Evolutionary conservation across 2,329 filamentous ascomycete genomes (phyloP), one percentile per base, ranked within the genome.

Genomic region (Penicillium occitanis): DNA sequence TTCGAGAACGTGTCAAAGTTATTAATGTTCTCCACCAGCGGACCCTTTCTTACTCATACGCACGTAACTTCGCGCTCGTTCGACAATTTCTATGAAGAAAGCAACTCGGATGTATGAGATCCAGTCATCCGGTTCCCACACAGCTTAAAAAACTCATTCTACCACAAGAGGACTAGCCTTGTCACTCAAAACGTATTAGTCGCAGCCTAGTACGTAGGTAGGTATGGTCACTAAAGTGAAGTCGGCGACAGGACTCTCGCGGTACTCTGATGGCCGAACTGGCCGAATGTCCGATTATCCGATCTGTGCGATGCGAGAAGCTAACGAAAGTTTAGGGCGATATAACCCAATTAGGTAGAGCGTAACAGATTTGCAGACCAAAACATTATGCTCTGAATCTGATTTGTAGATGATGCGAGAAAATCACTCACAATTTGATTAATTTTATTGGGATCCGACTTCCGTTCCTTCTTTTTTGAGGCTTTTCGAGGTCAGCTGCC

Each of bases 221-320:
- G 44, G 28, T 30, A n/a, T 14, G 4, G 25, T 4, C 25, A 25
- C 25, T 25, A 55, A 30, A 22, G 7, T 61, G 42, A 30, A 25
- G 25, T 40, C 59, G 59, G 59, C 25, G 50, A 55, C 61, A n/a
- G 6, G n/a, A 25, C 10, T 10, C 33, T 35, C 33, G 33, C 33
- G 33, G 33, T 3, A 10, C 33, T 25, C 40, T 64, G 25, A 42
- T 30, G 61, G 37, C 50, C 61, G 61, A 64, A 58, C 33, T 13
- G 46, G 51, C 50, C 62, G 62, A 64, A 58, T 44, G 37, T 44
- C 62, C 62, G 62, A 58, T 64, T 64, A 64, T 58, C 62, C 62
- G 62, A 64, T 58, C 40, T 55, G 33, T 30, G 42, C n/a, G 28
- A 19, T 48, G 40, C 57, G 11, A 42, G 1, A 8, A n/a, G 44